Evolutionary conservation across 1,284 basidiomycete species (phyloP), one percentile per base, ranked within the genome.

Genomic region (Cutaneotrichosporon sp.): DNA sequence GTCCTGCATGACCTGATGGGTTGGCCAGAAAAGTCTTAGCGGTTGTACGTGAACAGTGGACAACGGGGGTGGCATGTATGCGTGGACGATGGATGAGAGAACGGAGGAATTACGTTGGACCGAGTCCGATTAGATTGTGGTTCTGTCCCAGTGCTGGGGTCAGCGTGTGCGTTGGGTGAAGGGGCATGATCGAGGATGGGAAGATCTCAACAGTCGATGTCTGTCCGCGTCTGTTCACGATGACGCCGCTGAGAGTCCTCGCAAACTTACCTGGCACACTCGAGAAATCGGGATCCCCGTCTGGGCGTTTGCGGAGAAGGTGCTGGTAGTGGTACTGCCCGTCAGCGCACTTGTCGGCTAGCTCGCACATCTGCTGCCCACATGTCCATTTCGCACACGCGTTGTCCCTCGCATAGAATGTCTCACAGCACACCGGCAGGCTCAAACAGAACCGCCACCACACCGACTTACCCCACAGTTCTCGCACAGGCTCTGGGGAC

Each of bases 391-490:
- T n/a, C n/a, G n/a, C n/a, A n/a, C n/a, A n/a, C n/a, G n/a, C n/a
- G n/a, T n/a, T n/a, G n/a, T n/a, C n/a, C n/a, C n/a, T n/a, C n/a
- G n/a, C n/a, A n/a, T n/a, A n/a, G n/a, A n/a, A n/a, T n/a, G n/a
- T n/a, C n/a, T n/a, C n/a, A n/a, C n/a, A n/a, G n/a, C n/a, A n/a
- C n/a, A n/a, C n/a, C n/a, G n/a, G n/a, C n/a, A n/a, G n/a, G n/a
- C n/a, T n/a, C n/a, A n/a, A n/a, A n/a, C n/a, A n/a, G n/a, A n/a
- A n/a, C n/a, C n/a, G n/a, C n/a, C n/a, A n/a, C n/a, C n/a, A n/a
- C n/a, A n/a, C n/a, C n/a, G 16, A 66, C 67, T 62, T 51, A 68
- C 67, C 2, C 64, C 64, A 46, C 67, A 70, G 6, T 46, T 46
- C 34, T 64, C 56, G 46, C 66, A 70, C 35, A 70, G 53, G 47